Percentiles rank a stretch among this genome's conserved stretches.
Conservation (phyloP, 1,139 yeast species). For the Suzukiozyma palmioleophila region DNA sequence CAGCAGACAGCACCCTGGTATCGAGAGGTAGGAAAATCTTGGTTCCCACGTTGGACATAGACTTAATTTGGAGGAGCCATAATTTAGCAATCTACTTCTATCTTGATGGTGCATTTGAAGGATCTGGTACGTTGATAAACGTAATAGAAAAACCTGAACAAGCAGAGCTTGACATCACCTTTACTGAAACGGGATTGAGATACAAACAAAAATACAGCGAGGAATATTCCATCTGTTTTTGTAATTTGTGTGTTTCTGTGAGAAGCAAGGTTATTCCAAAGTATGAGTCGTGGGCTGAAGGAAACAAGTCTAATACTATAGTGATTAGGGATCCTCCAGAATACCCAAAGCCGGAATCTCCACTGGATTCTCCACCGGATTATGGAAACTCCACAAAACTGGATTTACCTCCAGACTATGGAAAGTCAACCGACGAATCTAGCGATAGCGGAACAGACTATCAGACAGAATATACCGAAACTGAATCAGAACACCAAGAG, state of each 20-base stretch:
- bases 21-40: constrained; percentile 7
- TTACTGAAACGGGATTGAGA: constrained; percentile 3
- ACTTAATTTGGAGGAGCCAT: constrained; percentile 32
- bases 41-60: constrained; percentile 32
- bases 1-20: no score
- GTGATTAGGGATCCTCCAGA: constrained; percentile 2
- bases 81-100: neutral
- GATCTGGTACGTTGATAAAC: neutral
- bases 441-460: neutral
- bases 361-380: neutral
- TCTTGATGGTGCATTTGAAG: neutral
- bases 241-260: constrained; percentile 11
- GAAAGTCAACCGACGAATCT: neutral
- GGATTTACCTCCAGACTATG: constrained; percentile 4
- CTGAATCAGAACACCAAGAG: neutral
- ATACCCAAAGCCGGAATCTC: neutral
- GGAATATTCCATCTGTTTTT: constrained; percentile 14
- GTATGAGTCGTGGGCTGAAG: constrained; percentile 3
- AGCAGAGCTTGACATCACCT: constrained; percentile 3
- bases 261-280: constrained; percentile 1
- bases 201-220: constrained; percentile 7
- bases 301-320: neutral
- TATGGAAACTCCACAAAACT: constrained; percentile 2
- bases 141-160: constrained; percentile 1
- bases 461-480: neutral